A percentile compares a stretch with the other conserved stretches of the same genome.
Conservation (phyloP, 352 stramenopile species). For the Globisporangium nodosum region DNA sequence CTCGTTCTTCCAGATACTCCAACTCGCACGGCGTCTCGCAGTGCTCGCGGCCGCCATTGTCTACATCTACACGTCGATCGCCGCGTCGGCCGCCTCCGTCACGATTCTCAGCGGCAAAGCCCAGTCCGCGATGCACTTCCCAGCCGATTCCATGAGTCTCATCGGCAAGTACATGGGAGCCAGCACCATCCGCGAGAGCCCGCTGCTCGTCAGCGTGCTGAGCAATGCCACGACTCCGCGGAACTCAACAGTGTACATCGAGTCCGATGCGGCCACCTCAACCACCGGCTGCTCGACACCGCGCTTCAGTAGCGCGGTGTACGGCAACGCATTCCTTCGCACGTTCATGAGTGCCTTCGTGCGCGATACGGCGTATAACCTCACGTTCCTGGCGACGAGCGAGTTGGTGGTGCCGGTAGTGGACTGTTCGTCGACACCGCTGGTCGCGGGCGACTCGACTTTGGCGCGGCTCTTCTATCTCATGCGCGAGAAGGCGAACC, state of each 20-base stretch:
- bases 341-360: slow-evolving; percentile 18
- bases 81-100: background rate
- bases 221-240: too few species aligned
- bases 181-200: too few species aligned
- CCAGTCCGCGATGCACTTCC: too few species aligned
- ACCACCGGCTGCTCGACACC: slow-evolving; percentile 6
- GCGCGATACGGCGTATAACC: slow-evolving; percentile 14
- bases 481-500: slow-evolving; percentile 6
- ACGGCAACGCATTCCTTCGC: slow-evolving; percentile 27
- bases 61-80: background rate
- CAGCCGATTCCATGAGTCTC: too few species aligned
- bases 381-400: slow-evolving; percentile 8
- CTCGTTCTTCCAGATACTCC: background rate
- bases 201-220: too few species aligned
- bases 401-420: slow-evolving; percentile 8
- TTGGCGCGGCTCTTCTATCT: slow-evolving; percentile 20
- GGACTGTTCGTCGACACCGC: slow-evolving; percentile 7
- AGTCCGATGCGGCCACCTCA: too few species aligned
- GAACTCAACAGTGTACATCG: too few species aligned
- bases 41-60: background rate
- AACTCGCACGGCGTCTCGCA: background rate
- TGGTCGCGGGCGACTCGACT: background rate
- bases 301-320: slow-evolving; percentile 15
- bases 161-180: too few species aligned
- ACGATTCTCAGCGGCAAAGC: background rate